Evolutionary conservation across 139 green algal genomes (phyloP).

Genomic region (Nannochloris sp.): DNA sequence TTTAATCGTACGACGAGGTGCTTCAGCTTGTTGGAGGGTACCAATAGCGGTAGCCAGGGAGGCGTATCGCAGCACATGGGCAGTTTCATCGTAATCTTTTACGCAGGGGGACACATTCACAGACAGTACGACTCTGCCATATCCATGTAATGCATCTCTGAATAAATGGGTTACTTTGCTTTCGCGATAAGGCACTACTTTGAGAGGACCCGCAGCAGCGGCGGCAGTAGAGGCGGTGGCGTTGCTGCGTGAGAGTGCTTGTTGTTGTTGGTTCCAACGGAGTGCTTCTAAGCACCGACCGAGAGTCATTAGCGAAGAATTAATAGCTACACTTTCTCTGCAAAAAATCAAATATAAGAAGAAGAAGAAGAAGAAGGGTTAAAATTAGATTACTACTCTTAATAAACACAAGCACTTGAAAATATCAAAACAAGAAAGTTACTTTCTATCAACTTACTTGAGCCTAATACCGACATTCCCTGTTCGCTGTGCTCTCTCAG

Average conservation of each 20-base stretch:
- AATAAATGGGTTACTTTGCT: constrained; percentile 42
- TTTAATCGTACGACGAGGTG: constrained; percentile 30
- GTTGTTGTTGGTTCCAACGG: constrained; percentile 64
- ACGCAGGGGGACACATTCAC: constrained; percentile 53
- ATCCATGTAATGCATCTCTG: constrained; percentile 59
- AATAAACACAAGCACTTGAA: neutral
- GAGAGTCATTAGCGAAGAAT: constrained; percentile 68
- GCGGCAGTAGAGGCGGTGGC: neutral
- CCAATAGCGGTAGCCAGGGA: constrained; percentile 40
- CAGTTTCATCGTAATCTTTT: constrained; percentile 64
- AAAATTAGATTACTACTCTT: neutral
- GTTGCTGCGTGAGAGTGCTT: constrained; percentile 7
- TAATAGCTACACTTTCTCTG: constrained; percentile 76
- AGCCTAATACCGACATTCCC: constrained; percentile 57
- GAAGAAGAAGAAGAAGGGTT: no score
- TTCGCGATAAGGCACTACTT: constrained; percentile 56
- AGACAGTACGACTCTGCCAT: constrained; percentile 57
- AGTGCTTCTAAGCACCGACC: constrained; percentile 72
- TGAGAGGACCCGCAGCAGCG: constrained; percentile 1
- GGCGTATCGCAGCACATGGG: constrained; percentile 52
- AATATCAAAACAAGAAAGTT: constrained; percentile 3
- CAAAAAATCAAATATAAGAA: no score
- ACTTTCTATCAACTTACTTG: constrained; percentile 31
- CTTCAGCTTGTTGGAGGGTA: constrained; percentile 32
- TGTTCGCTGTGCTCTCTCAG: constrained; percentile 57